Base-by-base conservation (phyloP, 2,329 filamentous ascomycete species). In the Acrocalymma vagum region DNA sequence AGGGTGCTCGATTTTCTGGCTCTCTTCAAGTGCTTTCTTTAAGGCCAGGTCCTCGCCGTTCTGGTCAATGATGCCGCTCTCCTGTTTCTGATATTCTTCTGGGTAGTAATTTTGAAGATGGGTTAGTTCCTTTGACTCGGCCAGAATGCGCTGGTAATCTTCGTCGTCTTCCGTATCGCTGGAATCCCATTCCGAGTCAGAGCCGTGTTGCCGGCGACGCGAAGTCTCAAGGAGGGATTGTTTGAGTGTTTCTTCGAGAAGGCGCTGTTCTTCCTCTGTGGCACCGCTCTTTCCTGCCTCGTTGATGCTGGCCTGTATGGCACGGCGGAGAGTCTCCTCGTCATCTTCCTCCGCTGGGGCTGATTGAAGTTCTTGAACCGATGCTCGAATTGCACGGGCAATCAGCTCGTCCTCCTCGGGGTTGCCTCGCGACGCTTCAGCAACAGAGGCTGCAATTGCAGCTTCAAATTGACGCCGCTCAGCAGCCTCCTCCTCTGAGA, bases 381-480 rank as follows among this genome's bases (percentile, higher is more conserved):
- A 90, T 5, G 87, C 84, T 10, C 87, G 78, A 34, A 95, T 87
- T 1, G 88, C 88, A 14, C 82, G 77, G 61, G 91, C 89, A 31
- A 95, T 78, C 43, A 81, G 75, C 15, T 78, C 78, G 58, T 94
- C 90, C 64, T 94, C 87, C 14, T 82, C 77, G 0, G 77, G 62
- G 48, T 93, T 78, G 9, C 89, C 88, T 1, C 74, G 78, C 0
- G 87, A 91, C 0, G 87, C 90, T 60, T 87, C 80, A 6, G 75
- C 72, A 1, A 94, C 86, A 1, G 66, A 70, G 3, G 61, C 76
- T 37, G 78, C 79, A 42, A 94, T 93, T 1, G 88, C 88, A 27
- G 79, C 75, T 62, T 93, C 88, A 27, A 90, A 79, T 41, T 87
- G 85, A 2, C 78, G 76, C 22, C 82, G 76, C n/a, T 80, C 74